phyloP scores from a whole-genome alignment of 1,284 basidiomycete species.

The Ganoderma meredithae region DNA sequence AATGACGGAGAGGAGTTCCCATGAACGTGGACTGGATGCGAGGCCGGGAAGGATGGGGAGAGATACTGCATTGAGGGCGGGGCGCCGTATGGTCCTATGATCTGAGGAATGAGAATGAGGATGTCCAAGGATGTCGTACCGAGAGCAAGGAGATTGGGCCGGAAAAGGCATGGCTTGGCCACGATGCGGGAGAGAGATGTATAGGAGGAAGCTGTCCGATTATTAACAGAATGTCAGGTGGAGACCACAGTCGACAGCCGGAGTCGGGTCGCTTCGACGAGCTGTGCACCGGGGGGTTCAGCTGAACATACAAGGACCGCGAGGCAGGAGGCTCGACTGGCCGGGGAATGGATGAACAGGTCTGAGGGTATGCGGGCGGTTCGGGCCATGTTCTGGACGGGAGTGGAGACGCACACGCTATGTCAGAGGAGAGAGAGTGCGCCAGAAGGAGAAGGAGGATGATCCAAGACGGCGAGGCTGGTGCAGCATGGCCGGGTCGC shows the following conservation, averaged over 20 bases:
- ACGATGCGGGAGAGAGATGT: slow-evolving; percentile 30
- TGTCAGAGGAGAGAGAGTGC: background rate
- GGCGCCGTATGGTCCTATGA: slow-evolving; percentile 39
- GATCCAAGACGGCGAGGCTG: slow-evolving; percentile 13
- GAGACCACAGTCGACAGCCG: slow-evolving; percentile 25
- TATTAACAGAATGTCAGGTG: slow-evolving; percentile 34
- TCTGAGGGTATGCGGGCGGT: slow-evolving; percentile 10
- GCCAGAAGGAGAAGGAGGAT: slow-evolving; percentile 3
- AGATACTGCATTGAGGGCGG: slow-evolving; percentile 31
- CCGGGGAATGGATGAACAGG: slow-evolving; percentile 9
- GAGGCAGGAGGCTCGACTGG: slow-evolving; percentile 25
- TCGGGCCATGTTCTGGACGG: slow-evolving; percentile 2
- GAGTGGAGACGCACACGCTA: background rate
- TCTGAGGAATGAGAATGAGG: slow-evolving; percentile 27
- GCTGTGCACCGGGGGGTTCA: slow-evolving; percentile 1
- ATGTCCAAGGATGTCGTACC: slow-evolving; percentile 25
- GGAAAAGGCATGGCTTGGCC: slow-evolving; percentile 32
- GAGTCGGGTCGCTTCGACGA: slow-evolving; percentile 2
- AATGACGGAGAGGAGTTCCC: slow-evolving; percentile 26
- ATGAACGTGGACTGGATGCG: slow-evolving; percentile 36
- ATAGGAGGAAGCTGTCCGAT: slow-evolving; percentile 25
- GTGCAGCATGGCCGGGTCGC: slow-evolving; percentile 15
- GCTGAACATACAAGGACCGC: slow-evolving; percentile 9
- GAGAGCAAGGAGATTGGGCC: slow-evolving; percentile 20
- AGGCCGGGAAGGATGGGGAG: slow-evolving; percentile 14